Base-by-base conservation (phyloP, 2,329 filamentous ascomycete genomes). In the Rhexocercosporidium sp. region DNA sequence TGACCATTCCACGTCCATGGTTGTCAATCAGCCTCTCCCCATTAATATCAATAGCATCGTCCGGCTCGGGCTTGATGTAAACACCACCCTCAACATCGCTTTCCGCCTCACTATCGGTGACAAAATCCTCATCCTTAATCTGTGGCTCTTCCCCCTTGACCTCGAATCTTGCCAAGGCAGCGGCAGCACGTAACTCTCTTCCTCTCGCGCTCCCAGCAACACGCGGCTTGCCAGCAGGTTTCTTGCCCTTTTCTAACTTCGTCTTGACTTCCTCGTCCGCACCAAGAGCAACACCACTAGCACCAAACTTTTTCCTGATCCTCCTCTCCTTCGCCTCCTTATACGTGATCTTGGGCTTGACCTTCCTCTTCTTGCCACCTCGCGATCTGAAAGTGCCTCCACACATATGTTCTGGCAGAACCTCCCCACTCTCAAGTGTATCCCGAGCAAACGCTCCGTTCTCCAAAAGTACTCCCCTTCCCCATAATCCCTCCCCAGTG, bases 401-500 rank as follows among this genome's bases (percentile, higher is more conserved):
- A 74, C 93, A 97, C 1, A 96, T 81, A 76, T 93, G 89, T 75
- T 92, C 86, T 0, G 90, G 88, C 54, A 92, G 79, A 18, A 82
- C 76, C 69, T 92, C 88, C 41, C 83, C 82, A 0, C 83, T 81
- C 1, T 78, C 77, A 11, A 88, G 81, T 0, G 81, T 82, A 56
- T 88, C 84, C 49, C 75, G 80, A 71, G 87, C 85, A 75, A 87
- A 89, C n/a, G 82, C 79, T 25, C 89, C 90, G 3, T 85, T 89
- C 25, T 82, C 80, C 53, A 96, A 78, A 7, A 85, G 81, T 46
- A 88, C 83, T 0, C 93, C 93, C 31, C 87, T 82, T 8, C 93
- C 92, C 93, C 93, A 97, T 57, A 97, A 79, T 0, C 93, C 94
- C 69, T 97, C 93, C 2, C 93, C 93, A 0, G 87, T 90, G 75